phyloP scores from a whole-genome alignment of 1,284 basidiomycete species.

The Ganoderma meredithae region DNA sequence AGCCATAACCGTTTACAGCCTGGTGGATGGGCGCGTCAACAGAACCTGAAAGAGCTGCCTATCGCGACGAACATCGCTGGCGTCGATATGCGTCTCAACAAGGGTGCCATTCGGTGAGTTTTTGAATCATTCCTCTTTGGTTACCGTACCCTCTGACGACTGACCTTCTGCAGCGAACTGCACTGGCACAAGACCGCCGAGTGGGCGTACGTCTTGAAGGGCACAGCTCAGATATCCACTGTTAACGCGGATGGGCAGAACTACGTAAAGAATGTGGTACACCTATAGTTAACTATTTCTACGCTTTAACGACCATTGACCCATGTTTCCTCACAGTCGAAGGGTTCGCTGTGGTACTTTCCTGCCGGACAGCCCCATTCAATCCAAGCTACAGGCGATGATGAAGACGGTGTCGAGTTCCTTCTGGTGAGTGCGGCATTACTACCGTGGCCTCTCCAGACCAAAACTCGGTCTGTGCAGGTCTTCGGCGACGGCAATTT shows the following conservation, averaged over 20 bases:
- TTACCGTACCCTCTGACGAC: neutral
- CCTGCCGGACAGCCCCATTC: conserved; percentile 59
- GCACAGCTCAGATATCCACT: conserved; percentile 65
- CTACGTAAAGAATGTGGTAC: conserved; percentile 59
- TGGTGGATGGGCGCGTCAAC: conserved; percentile 78
- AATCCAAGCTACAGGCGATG: conserved; percentile 69
- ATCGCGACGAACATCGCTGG: conserved; percentile 69
- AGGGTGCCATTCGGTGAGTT: conserved; percentile 66
- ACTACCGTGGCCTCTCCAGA: neutral
- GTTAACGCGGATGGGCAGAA: conserved; percentile 70
- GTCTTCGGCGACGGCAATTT: conserved; percentile 50
- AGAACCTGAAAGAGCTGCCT: conserved; percentile 65
- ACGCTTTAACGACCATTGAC: neutral
- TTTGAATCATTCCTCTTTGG: neutral
- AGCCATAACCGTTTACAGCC: conserved; percentile 74
- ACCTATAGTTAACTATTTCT: neutral
- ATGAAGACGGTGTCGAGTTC: conserved; percentile 71
- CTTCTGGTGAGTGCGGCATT: conserved; percentile 56
- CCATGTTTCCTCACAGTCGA: conserved; percentile 30
- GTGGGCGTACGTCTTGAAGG: conserved; percentile 77
- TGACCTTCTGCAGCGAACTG: conserved; percentile 57
- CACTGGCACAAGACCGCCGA: conserved; percentile 80
- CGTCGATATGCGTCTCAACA: conserved; percentile 74
- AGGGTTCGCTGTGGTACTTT: conserved; percentile 67
- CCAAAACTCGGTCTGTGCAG: conserved; percentile 22